These are phyloP conservation scores for Biscogniauxia mediterranea DNA, from an alignment of 2,329 filamentous ascomycete species.

Conservation along the genomic window DNA sequence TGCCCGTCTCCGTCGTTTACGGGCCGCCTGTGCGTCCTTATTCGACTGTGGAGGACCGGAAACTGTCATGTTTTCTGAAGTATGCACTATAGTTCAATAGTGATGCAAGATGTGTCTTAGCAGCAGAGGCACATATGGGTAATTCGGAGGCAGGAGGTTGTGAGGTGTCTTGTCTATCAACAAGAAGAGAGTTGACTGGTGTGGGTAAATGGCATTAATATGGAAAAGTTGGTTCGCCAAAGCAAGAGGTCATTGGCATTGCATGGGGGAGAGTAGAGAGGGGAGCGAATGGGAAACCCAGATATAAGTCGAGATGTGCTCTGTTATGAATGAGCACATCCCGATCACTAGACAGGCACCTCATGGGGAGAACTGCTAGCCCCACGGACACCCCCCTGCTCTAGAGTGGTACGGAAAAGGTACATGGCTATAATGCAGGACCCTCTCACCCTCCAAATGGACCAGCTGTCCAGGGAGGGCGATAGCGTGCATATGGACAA, in stretches of 20 bases:
- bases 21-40: slow-evolving; percentile 52
- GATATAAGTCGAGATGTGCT: slow-evolving; percentile 35
- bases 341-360: slow-evolving; percentile 23
- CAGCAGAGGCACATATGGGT: slow-evolving; percentile 25
- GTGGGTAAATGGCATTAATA: slow-evolving; percentile 44
- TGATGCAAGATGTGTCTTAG: slow-evolving; percentile 26
- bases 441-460: slow-evolving; percentile 16
- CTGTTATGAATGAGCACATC: slow-evolving; percentile 24
- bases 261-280: slow-evolving; percentile 31
- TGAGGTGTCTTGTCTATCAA: slow-evolving; percentile 30
- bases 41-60: slow-evolving; percentile 43
- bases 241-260: slow-evolving; percentile 34
- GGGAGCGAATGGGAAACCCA: slow-evolving; percentile 32
- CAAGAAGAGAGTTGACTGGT: slow-evolving; percentile 37
- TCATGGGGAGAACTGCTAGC: slow-evolving; percentile 19
- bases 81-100: slow-evolving; percentile 22
- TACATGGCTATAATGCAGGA: slow-evolving; percentile 17
- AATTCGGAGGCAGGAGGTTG: slow-evolving; percentile 17
- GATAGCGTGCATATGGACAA: slow-evolving; percentile 21
- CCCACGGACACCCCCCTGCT: slow-evolving; percentile 18
- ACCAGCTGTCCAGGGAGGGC: slow-evolving; percentile 19
- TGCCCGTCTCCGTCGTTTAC: slow-evolving; percentile 81
- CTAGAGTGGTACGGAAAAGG: slow-evolving; percentile 19
- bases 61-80: slow-evolving; percentile 48
- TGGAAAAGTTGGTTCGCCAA: slow-evolving; percentile 37